Base-by-base conservation (phyloP, 2,329 filamentous ascomycete species). In the Fusarium sp. region DNA sequence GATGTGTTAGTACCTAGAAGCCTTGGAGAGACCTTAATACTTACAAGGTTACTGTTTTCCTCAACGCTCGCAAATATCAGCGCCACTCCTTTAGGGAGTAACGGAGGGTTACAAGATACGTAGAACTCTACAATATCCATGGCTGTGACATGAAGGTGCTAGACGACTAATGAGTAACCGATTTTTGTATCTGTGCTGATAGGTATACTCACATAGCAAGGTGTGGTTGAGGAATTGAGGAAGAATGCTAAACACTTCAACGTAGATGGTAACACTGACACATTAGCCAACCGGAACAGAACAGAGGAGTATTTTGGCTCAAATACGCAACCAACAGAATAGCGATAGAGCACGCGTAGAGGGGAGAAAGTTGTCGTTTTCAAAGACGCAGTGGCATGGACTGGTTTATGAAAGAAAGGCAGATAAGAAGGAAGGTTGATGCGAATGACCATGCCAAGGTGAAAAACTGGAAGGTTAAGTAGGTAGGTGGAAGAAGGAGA, bases 91-190 rank as follows among this genome's bases (percentile, higher is more conserved):
- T 42, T 47, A 0, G 79, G 77, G 3, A 78, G 63, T n/a, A 83
- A 62, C 1, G 81, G 81, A 10, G 82, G 82, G 61, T 83, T 82
- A 47, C 78, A 81, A 10, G 78, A 70, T 8, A 82, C 60, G 72
- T 82, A 83, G 28, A 82, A 83, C 45, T 84, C 82, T 9, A 71
- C 64, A 30, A 63, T 74, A 11, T 60, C 45, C 77, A 78, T 78
- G 17, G 24, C 5, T 56, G 60, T 24, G 9, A 20, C 12, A 9
- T 14, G 12, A 28, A 38, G 30, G 30, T 32, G 9, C 45, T 50
- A 10, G 6, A 17, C 20, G 13, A 20, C 42, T 35, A 54, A 36
- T 20, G 24, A 24, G 4, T 17, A 9, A 42, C 13, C 8, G 17
- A 22, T 3, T 22, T 17, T 12, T 18, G 5, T 9, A 41, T 51